phyloP scores from a whole-genome alignment of 495 filamentous ascomycete species.

The Staphylotrichum longicolle region DNA sequence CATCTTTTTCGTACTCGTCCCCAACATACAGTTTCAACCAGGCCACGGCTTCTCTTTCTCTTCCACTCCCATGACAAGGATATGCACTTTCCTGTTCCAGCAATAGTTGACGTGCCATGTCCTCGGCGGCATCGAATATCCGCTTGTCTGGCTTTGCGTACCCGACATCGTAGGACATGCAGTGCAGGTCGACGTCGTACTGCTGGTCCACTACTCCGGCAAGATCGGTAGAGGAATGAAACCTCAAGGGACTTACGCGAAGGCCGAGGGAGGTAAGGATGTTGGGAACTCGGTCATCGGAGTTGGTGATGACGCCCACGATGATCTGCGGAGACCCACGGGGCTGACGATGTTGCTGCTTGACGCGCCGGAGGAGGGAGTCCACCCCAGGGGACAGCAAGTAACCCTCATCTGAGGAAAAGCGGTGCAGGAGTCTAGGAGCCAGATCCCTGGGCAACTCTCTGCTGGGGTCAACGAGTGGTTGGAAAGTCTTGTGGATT shows the following conservation, averaged over 20 bases:
- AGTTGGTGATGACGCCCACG: constrained; percentile 73
- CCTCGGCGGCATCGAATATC: constrained; percentile 65
- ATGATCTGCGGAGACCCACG: constrained; percentile 35
- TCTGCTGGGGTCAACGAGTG: constrained; percentile 16
- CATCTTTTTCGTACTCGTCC: constrained; percentile 65
- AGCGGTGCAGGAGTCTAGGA: constrained; percentile 56
- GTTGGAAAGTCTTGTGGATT: constrained; percentile 43
- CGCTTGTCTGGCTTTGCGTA: constrained; percentile 60
- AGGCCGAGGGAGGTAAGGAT: constrained; percentile 65
- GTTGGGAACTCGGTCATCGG: constrained; percentile 64
- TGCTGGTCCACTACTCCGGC: neutral
- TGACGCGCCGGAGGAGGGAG: constrained; percentile 52
- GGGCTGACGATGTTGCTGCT: constrained; percentile 24
- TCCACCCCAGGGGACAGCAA: constrained; percentile 53
- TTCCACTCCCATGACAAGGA: neutral
- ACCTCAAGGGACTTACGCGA: constrained; percentile 43
- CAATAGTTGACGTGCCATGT: constrained; percentile 32
- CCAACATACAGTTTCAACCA: constrained; percentile 64
- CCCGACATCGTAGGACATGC: constrained; percentile 73
- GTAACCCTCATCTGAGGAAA: constrained; percentile 63
- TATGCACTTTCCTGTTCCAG: neutral
- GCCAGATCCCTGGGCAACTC: constrained; percentile 50
- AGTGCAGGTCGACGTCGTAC: constrained; percentile 62
- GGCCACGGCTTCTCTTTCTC: constrained; percentile 14
- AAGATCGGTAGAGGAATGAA: neutral